A percentile compares a stretch with the other conserved stretches of the same genome.
Conservation (phyloP, 495 filamentous ascomycete genomes). For the Rusavskia elegans region DNA sequence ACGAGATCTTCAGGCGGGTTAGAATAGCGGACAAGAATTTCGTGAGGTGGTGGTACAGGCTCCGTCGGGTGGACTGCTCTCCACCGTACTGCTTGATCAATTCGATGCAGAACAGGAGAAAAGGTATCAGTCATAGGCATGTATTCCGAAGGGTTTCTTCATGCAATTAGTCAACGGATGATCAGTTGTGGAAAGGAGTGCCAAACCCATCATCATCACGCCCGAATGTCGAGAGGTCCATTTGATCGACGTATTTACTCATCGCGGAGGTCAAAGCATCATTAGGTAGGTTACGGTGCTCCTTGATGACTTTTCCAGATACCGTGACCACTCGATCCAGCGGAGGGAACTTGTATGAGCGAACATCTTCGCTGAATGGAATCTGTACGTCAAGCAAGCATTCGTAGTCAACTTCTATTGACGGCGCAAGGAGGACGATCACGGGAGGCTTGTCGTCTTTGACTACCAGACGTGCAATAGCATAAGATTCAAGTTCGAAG, state of each 20-base stretch:
- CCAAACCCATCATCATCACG: slow-evolving; percentile 60
- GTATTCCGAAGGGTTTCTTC: slow-evolving; percentile 53
- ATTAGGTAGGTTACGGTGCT: slow-evolving; percentile 80
- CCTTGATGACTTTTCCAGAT: slow-evolving; percentile 65
- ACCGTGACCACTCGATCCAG: slow-evolving; percentile 77
- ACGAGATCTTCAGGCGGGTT: slow-evolving; percentile 54
- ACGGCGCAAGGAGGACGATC: slow-evolving; percentile 68
- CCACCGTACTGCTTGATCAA: slow-evolving; percentile 68
- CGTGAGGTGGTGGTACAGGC: slow-evolving; percentile 47
- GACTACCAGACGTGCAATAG: slow-evolving; percentile 67
- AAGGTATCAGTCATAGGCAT: slow-evolving; percentile 69
- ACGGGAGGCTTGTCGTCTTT: slow-evolving; percentile 66
- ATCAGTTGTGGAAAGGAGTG: background rate
- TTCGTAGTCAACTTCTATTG: slow-evolving; percentile 69
- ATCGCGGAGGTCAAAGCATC: slow-evolving; percentile 59
- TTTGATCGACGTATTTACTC: slow-evolving; percentile 80
- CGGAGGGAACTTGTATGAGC: slow-evolving; percentile 78
- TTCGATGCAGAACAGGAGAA: slow-evolving; percentile 82
- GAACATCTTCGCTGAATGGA: slow-evolving; percentile 87
- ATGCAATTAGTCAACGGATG: slow-evolving; percentile 14
- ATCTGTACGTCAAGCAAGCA: slow-evolving; percentile 81
- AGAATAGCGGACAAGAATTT: slow-evolving; percentile 58
- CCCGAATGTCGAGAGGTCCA: slow-evolving; percentile 62
- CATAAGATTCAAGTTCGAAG: slow-evolving; percentile 72
- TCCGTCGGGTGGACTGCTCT: slow-evolving; percentile 62